Evolutionary conservation across 352 stramenopile genomes (phyloP).

Genomic region (Phytophthora nicotianae): DNA sequence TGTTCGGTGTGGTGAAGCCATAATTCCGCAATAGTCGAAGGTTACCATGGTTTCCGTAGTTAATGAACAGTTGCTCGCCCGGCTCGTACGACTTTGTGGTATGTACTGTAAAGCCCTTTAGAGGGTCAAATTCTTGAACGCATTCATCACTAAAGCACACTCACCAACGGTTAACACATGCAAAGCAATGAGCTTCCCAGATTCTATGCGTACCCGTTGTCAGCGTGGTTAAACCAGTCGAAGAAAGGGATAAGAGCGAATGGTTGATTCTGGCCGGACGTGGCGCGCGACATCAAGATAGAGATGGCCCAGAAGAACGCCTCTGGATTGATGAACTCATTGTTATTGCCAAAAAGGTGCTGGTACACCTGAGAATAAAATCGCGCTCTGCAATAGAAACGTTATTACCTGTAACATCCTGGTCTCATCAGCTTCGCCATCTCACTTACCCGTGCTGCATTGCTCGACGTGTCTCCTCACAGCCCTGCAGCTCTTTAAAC

Average conservation of each 20-base stretch:
- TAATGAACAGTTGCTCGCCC: conserved; percentile 84
- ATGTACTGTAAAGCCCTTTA: conserved; percentile 68
- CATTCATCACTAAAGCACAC: conserved; percentile 58
- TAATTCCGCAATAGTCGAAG: conserved; percentile 82
- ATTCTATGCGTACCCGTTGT: conserved; percentile 44
- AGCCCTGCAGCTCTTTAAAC: conserved; percentile 66
- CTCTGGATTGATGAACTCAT: conserved; percentile 57
- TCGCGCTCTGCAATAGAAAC: conserved; percentile 36
- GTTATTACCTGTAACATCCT: too few species aligned
- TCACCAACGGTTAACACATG: background rate
- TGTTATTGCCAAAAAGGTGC: conserved; percentile 67
- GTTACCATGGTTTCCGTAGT: conserved; percentile 75
- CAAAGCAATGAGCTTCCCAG: background rate
- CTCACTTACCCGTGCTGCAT: conserved; percentile 64
- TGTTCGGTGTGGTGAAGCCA: conserved; percentile 57
- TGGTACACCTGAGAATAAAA: conserved; percentile 77
- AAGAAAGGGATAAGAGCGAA: conserved; percentile 88
- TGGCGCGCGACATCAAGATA: conserved; percentile 81
- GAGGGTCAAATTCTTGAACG: conserved; percentile 58
- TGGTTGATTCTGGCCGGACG: conserved; percentile 70
- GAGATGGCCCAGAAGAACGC: conserved; percentile 85
- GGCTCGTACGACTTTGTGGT: conserved; percentile 58
- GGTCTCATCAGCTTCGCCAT: too few species aligned
- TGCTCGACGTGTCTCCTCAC: conserved; percentile 55
- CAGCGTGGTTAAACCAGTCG: conserved; percentile 86